Conservation (phyloP, 148 eudicot genomes). For the Fagopyrum esculentum region DNA sequence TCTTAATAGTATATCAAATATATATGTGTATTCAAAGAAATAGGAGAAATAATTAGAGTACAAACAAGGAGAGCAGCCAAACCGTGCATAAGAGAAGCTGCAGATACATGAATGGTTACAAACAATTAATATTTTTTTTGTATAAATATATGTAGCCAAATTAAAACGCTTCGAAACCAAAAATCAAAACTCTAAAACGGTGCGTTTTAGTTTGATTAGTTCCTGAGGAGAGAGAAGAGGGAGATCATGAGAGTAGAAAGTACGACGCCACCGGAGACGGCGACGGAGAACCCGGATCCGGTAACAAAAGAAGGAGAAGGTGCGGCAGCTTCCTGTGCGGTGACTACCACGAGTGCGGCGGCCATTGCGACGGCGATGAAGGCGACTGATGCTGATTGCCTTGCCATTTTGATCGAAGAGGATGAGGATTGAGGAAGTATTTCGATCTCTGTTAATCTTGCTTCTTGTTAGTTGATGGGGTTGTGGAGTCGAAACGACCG, state of each 20-base stretch:
- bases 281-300: conserved; percentile 1
- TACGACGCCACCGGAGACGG: neutral
- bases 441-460: neutral
- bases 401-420: conserved; percentile 2
- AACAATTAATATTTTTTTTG: neutral
- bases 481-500: neutral
- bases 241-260: neutral
- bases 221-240: neutral
- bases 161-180: neutral
- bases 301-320: neutral
- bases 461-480: neutral
- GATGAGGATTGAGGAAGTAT: too few relatives aligned
- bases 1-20: too few relatives aligned
- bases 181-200: neutral
- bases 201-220: neutral
- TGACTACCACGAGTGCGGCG: neutral
- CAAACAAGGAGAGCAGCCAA: neutral
- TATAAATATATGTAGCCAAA: neutral
- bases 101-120: neutral
- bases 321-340: neutral
- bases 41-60: neutral
- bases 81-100: neutral
- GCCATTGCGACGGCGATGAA: neutral
- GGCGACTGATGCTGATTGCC: neutral
- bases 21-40: neutral